Evolutionary conservation across 1,139 yeast genomes (phyloP), one percentile per base, ranked within the genome.

Genomic region (Blastobotrys apis): DNA sequence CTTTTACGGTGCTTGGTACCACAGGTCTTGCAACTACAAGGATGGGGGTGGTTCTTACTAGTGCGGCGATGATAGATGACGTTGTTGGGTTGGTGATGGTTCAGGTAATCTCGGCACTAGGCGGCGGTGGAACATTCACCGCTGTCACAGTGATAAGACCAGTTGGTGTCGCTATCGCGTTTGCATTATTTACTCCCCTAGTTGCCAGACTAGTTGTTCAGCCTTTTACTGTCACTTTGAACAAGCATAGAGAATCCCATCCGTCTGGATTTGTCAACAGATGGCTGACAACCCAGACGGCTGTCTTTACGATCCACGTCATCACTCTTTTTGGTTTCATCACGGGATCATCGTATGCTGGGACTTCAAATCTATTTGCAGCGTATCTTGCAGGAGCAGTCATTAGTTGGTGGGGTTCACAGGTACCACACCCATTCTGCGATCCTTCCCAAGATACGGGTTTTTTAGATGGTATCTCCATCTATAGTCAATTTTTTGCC

Each of bases 41-140:
- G 21, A n/a, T 40, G 25, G 43, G 43, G 4, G 34, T 29, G 13
- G 43, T 40, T 3, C 10, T 29, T 13, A 33, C 34, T n/a, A 27
- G 34, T 27, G 43, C 43, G n/a, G 43, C 43, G 6, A 40, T 40
- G 43, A 13, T 40, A n/a, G 43, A 40, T 26, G 43, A 40, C 29
- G 43, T 40, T 5, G 34, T 40, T 16, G 43, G 43, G 17, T 29
- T 40, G 29, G 43, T 40, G 10, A 40, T 40, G 43, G 43, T 40
- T 12, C 43, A 40, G 21, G 34, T 40, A 4, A 27, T 40, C 15
- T 15, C 39, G 5, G 20, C n/a, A 27, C 23, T 40, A 6, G 43
- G 43, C 4, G 27, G 17, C 12, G 13, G 16, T 5, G n/a, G n/a
- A n/a, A 6, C 16, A n/a, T 15, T 10, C 16, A 10, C 16, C 21